These are phyloP conservation scores for Penicillium cosmopolitanum DNA, from an alignment of 495 filamentous ascomycete genomes.

Conservation along the genomic window DNA sequence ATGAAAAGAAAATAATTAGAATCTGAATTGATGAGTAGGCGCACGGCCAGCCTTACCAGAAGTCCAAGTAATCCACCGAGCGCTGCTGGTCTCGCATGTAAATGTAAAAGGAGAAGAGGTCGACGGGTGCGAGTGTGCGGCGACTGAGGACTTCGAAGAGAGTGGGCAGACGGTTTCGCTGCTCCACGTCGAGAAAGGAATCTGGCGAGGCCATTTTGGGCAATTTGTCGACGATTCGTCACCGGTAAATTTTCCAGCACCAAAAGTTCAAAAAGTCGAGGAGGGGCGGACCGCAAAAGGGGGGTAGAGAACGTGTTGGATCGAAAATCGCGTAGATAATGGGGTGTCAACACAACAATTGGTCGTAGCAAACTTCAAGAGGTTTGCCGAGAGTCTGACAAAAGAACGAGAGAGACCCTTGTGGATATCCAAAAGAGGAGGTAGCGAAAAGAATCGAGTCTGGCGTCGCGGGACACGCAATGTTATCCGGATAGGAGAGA, in stretches of 20 bases:
- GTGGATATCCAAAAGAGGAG: conserved; percentile 16
- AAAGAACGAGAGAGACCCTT: conserved; percentile 9
- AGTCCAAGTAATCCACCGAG: conserved; percentile 97
- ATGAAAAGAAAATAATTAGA: conserved; percentile 9
- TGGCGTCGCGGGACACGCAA: conserved; percentile 20
- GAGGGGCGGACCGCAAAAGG: conserved; percentile 25
- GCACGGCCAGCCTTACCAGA: conserved; percentile 67
- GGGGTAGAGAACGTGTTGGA: conserved; percentile 22
- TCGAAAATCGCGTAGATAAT: conserved; percentile 9
- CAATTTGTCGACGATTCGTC: conserved; percentile 6
- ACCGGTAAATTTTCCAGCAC: conserved; percentile 29
- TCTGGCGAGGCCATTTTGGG: conserved; percentile 40
- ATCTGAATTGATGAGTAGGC: not conserved
- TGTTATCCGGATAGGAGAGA: conserved; percentile 10
- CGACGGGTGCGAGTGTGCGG: conserved; percentile 87
- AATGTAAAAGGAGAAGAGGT: conserved; percentile 98
- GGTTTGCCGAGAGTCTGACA: not conserved
- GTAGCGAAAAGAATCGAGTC: conserved; percentile 15
- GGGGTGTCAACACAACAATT: conserved; percentile 1
- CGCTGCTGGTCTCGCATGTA: conserved; percentile 99
- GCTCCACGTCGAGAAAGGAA: conserved; percentile 39
- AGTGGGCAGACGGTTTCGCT: conserved; percentile 84
- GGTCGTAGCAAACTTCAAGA: conserved; percentile 8
- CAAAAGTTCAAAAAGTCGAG: conserved; percentile 21
- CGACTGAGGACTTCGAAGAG: conserved; percentile 94